These are phyloP conservation scores for Phascolomyces articulosus DNA, from an alignment of 371 early-diverging fungal genomes.

Conservation along the genomic window DNA sequence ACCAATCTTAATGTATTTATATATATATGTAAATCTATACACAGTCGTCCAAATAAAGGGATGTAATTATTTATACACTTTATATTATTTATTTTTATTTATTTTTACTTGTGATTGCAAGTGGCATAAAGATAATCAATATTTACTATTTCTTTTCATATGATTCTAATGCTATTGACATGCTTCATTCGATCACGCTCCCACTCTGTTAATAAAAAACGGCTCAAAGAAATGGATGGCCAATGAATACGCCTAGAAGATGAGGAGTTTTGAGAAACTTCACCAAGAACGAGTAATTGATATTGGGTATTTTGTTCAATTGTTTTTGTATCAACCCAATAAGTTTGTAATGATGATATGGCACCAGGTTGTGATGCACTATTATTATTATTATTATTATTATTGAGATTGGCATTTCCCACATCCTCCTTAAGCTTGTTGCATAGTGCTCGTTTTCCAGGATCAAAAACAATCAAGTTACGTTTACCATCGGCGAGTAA, in stretches of 20 bases:
- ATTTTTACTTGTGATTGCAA: neutral
- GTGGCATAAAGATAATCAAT: neutral
- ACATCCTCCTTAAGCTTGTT: too few relatives aligned
- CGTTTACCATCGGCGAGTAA: conserved; percentile 29
- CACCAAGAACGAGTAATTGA: conserved; percentile 38
- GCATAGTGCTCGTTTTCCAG: conserved; percentile 21
- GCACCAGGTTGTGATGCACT: neutral
- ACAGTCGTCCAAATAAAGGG: too few relatives aligned
- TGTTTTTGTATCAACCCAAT: conserved; percentile 34
- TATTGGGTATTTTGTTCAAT: conserved; percentile 45
- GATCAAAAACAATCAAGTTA: conserved; percentile 70
- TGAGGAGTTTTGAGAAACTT: neutral
- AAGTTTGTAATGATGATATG: conserved; percentile 8
- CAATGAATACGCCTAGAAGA: neutral
- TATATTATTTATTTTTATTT: too few relatives aligned
- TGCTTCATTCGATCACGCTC: conserved; percentile 14
- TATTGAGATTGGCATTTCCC: too few relatives aligned
- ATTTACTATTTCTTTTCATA: too few relatives aligned
- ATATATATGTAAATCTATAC: too few relatives aligned
- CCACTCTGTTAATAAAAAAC: conserved; percentile 9
- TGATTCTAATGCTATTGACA: conserved; percentile 7
- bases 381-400: conserved; percentile 9
- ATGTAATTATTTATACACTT: too few relatives aligned
- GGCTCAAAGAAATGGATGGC: neutral
- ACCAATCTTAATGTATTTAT: neutral